These are phyloP conservation scores for Scutellaria galericulata DNA, from an alignment of 257 asterid genomes.

Conservation along the genomic window DNA sequence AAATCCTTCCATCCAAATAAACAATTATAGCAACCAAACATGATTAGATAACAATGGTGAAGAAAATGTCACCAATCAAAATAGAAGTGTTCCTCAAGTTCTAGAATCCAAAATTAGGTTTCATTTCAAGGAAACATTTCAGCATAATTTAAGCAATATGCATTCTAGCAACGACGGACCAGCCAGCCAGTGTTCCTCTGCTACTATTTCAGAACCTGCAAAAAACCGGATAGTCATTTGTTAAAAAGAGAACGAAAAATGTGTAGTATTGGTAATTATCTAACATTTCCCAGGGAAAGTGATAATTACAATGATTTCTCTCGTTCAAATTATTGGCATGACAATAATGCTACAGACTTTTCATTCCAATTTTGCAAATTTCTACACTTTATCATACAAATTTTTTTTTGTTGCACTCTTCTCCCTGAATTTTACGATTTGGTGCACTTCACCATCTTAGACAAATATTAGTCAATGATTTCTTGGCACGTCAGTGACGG, in stretches of 20 bases:
- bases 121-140: background rate
- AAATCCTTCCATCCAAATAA: too few species aligned
- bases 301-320: background rate
- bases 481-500: too few species aligned
- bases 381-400: too few species aligned
- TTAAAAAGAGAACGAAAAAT: background rate
- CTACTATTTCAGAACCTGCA: slow-evolving; percentile 36
- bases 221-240: slow-evolving; percentile 1
- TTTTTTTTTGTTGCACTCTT: too few species aligned
- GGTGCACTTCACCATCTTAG: too few species aligned
- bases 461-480: too few species aligned
- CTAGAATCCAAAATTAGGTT: background rate
- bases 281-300: too few species aligned
- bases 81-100: background rate
- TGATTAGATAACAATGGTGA: background rate
- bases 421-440: too few species aligned
- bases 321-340: background rate
- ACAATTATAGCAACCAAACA: background rate
- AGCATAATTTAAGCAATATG: background rate
- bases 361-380: too few species aligned
- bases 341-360: background rate
- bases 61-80: background rate
- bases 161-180: background rate
- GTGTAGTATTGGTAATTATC: background rate
- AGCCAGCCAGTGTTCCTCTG: background rate